Evolutionary conservation across 108 stramenopile species (phyloP), one percentile per base, ranked within the genome.

Genomic region (Pseudonitzschia multiseries): DNA sequence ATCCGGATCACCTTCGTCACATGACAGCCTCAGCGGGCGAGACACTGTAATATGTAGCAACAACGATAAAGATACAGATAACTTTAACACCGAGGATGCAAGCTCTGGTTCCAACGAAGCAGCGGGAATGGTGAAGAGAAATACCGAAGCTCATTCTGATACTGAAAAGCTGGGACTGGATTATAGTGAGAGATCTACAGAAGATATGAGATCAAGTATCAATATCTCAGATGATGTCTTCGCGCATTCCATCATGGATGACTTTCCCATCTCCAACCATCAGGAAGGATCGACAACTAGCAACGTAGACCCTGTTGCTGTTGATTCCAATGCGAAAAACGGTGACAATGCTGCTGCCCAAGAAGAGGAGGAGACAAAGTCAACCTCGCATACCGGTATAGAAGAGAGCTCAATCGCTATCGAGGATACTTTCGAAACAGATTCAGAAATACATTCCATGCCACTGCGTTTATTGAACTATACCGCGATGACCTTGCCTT

Each of bases 401-500:
- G 36, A 36, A 36, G 36, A 36, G 36, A 36, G 36, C 36, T 36
- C 36, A 36, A 36, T 5, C 6, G 6, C 2, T 36, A 6, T 36
- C 36, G 6, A 36, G 2, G 36, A 36, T 36, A 6, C 36, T 2
- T 36, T 6, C 6, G 6, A 36, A 5, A 36, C 36, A 36, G 36
- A 36, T 36, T 5, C 36, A 36, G 36, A 36, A 36, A 48, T 10
- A 3, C 1, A 18, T 48, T 3, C 13, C 46, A 59, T 33, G 36
- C 13, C 33, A 4, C 5, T 9, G 36, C 61, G 36, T 33, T 50
- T 29, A 14, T 29, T 42, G 32, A 54, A 79, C 56, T 79, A 77
- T 60, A 50, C 69, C 0, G 56, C 78, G 10, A 77, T 83, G 74
- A 85, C 87, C 20, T 54, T 85, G 17, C 87, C 84, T 1, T 85